Evolutionary conservation across 2,329 filamentous ascomycete species (phyloP).

Genomic region (Chaetothyriales sp.): DNA sequence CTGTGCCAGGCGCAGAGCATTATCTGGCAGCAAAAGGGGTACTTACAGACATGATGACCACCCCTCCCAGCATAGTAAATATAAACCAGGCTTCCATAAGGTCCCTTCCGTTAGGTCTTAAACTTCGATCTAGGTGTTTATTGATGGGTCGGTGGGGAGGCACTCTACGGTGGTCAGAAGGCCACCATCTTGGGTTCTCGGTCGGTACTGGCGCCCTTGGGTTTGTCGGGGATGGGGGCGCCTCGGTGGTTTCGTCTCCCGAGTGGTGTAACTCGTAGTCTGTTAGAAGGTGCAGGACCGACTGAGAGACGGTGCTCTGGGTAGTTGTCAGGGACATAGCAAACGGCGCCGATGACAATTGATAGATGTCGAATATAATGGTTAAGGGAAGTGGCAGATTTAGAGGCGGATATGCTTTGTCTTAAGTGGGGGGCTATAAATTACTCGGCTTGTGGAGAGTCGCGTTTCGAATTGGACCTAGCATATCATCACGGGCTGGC

Average conservation of each 20-base stretch:
- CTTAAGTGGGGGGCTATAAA: not conserved
- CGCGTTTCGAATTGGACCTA: not conserved
- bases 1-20: not conserved
- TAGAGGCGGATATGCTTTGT: not conserved
- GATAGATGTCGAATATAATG: not conserved
- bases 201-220: constrained; percentile 4
- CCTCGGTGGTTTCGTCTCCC: constrained; percentile 3
- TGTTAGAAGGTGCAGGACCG: constrained; percentile 2
- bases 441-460: not conserved
- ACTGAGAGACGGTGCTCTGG: constrained; percentile 3
- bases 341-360: not conserved
- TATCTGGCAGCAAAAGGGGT: too few relatives aligned
- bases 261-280: constrained; percentile 12
- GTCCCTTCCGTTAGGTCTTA: constrained; percentile 32
- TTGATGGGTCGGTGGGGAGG: constrained; percentile 37
- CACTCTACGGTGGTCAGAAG: constrained; percentile 34
- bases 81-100: constrained; percentile 35
- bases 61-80: constrained; percentile 37
- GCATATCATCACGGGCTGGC: not conserved
- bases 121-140: constrained; percentile 27
- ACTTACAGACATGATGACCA: constrained; percentile 32
- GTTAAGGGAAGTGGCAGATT: not conserved
- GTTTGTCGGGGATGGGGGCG: too few relatives aligned
- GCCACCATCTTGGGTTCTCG: constrained; percentile 32
- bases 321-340: constrained; percentile 1